Conservation (phyloP, 2,329 filamentous ascomycete genomes). For the Mariannaea elegans region DNA sequence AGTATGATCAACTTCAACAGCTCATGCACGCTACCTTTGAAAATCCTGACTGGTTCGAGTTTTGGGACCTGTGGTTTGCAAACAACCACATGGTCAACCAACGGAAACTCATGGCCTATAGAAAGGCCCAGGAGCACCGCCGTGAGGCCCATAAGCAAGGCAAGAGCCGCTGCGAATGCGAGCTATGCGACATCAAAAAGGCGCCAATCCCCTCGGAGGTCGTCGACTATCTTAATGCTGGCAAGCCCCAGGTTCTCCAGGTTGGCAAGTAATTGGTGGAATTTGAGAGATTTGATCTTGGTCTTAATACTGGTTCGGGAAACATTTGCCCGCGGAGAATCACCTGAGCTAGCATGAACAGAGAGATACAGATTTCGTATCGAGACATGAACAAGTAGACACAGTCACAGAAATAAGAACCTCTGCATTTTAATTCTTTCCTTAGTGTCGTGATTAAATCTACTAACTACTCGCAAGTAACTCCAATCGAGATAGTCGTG, state of each 20-base stretch:
- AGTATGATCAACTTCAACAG: not conserved
- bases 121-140: slow-evolving; percentile 33
- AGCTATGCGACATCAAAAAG: slow-evolving; percentile 20
- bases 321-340: too few species aligned
- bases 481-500: not conserved
- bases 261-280: not conserved
- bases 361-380: too few species aligned
- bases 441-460: not conserved
- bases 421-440: not conserved
- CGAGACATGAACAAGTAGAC: too few species aligned
- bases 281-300: too few species aligned
- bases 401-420: too few species aligned
- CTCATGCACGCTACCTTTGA: slow-evolving; percentile 8
- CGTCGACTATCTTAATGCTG: not conserved
- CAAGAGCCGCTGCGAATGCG: slow-evolving; percentile 1
- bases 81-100: slow-evolving; percentile 29
- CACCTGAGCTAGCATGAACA: too few species aligned
- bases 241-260: not conserved
- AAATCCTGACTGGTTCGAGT: slow-evolving; percentile 27
- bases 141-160: slow-evolving; percentile 1
- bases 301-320: too few species aligned
- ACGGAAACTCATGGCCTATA: slow-evolving; percentile 39
- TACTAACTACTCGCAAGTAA: not conserved
- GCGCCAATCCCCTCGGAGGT: slow-evolving; percentile 9
- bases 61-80: slow-evolving; percentile 39